Base-by-base conservation (phyloP, 2,329 filamentous ascomycete genomes). In the Simplicillium sp. region DNA sequence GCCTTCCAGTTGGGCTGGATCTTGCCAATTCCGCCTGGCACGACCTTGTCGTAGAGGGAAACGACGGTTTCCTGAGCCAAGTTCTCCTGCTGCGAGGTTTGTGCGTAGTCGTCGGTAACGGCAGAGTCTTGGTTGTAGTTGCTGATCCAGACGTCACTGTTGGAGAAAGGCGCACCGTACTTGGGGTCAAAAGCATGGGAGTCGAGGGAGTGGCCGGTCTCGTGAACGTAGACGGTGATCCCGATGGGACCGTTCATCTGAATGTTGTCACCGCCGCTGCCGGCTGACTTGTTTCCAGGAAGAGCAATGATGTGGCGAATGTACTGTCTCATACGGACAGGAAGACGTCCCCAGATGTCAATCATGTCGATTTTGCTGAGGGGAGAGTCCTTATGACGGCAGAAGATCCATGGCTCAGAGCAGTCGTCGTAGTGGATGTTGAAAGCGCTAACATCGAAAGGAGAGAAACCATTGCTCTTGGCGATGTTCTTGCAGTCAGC, bases 371-470 rank as follows among this genome's bases (percentile, higher is more conserved):
- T 34, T 39, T 53, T 37, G 44, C 39, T 46, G n/a, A 50, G 42
- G 2, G 44, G 40, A 9, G 53, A 45, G 28, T 52, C 42, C 34
- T 48, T 52, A 43, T 58, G 54, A 2, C 57, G 48, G 40, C 57
- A 60, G 34, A 60, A 51, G 38, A 53, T 48, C 56, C 56, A 60
- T 17, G 48, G 41, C 34, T 47, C 39, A 14, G 16, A 28, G 44
- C 57, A 60, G 44, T 58, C 57, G 34, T 46, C 36, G 36, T 52
- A 57, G 38, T 44, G 46, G 16, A 53, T 48, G 41, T 53, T 49
- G 46, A 52, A 57, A 34, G 51, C 46, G 25, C 41, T 44, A 16
- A 57, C 37, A 34, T 57, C 54, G 18, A 18, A 25, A 4, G 51
- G 44, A 29, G 41, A 45, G 33, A 50, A 45, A 34, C 44, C 44